These are phyloP conservation scores for Aspergillus sp. DNA, from an alignment of 2,329 filamentous ascomycete genomes.

Conservation along the genomic window DNA sequence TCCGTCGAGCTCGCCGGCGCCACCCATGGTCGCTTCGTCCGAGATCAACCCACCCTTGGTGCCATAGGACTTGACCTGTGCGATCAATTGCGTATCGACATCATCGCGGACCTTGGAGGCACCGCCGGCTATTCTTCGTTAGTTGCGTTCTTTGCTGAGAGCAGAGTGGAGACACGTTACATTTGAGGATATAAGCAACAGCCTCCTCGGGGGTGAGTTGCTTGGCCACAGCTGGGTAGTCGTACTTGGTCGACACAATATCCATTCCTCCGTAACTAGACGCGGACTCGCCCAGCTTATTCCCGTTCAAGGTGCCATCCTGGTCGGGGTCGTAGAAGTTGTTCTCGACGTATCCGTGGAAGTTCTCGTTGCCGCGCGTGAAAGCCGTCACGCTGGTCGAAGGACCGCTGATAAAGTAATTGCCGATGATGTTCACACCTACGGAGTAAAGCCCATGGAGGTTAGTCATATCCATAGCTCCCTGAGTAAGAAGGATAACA, in stretches of 20 bases:
- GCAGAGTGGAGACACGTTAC: slow-evolving; percentile 5
- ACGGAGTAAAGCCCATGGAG: not conserved
- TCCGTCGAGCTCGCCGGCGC: slow-evolving; percentile 13
- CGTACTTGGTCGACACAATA: slow-evolving; percentile 11
- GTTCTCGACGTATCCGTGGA: slow-evolving; percentile 53
- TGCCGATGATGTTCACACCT: slow-evolving; percentile 54
- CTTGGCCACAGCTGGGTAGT: slow-evolving; percentile 11
- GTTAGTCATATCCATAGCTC: not conserved
- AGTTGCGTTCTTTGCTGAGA: not conserved
- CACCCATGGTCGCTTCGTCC: slow-evolving; percentile 16
- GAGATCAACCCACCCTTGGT: slow-evolving; percentile 14
- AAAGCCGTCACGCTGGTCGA: slow-evolving; percentile 52
- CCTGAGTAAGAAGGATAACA: not conserved
- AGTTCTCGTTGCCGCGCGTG: slow-evolving; percentile 56
- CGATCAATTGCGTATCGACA: slow-evolving; percentile 12
- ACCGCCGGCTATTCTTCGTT: slow-evolving; percentile 8
- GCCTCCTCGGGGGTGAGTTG: slow-evolving; percentile 10
- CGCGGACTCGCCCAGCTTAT: slow-evolving; percentile 6
- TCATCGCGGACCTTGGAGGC: slow-evolving; percentile 16
- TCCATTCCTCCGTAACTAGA: slow-evolving; percentile 17
- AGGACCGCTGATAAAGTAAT: slow-evolving; percentile 59
- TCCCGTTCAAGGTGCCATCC: slow-evolving; percentile 51
- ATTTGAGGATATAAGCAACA: slow-evolving; percentile 11
- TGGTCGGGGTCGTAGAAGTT: slow-evolving; percentile 55
- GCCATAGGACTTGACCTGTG: slow-evolving; percentile 14